Evolutionary conservation across 306 rosid genomes (phyloP).

Genomic region (Cicer chorassanicum): DNA sequence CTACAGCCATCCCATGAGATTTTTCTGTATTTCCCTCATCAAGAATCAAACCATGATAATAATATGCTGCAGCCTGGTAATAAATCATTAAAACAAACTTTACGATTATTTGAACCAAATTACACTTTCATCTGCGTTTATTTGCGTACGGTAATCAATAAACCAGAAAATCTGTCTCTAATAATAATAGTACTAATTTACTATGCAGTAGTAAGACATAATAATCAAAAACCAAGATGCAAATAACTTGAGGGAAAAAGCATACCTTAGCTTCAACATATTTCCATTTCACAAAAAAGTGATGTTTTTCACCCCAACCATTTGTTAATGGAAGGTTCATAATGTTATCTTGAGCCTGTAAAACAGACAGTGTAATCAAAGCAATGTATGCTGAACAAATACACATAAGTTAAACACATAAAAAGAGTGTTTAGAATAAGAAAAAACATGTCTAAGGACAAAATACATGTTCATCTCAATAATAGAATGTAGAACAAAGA

Average conservation of each 20-base stretch:
- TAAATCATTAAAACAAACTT: conserved; percentile 37
- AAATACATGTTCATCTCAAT: neutral
- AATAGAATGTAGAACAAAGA: neutral
- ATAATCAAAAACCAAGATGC: conserved; percentile 23
- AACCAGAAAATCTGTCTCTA: conserved; percentile 14
- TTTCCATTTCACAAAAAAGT: conserved; percentile 84
- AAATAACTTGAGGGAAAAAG: neutral
- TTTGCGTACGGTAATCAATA: conserved; percentile 3
- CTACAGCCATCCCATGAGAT: conserved; percentile 98
- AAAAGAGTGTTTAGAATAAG: conserved; percentile 11
- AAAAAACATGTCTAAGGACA: conserved; percentile 4
- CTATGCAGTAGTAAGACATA: neutral
- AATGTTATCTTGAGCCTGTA: conserved; percentile 96
- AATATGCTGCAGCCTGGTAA: conserved; percentile 94
- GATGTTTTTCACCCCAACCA: conserved; percentile 98
- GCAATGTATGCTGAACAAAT: conserved; percentile 34
- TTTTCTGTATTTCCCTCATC: conserved; percentile 99
- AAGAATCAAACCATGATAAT: conserved; percentile 95
- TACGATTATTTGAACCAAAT: conserved; percentile 1
- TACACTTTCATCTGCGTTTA: neutral
- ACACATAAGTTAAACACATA: conserved; percentile 24
- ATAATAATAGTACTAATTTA: neutral
- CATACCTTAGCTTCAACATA: conserved; percentile 86
- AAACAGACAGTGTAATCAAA: conserved; percentile 38
- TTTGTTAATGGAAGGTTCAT: conserved; percentile 88